phyloP scores from a whole-genome alignment of 805 yeast species.

The Hanseniaspora mollemarum region DNA sequence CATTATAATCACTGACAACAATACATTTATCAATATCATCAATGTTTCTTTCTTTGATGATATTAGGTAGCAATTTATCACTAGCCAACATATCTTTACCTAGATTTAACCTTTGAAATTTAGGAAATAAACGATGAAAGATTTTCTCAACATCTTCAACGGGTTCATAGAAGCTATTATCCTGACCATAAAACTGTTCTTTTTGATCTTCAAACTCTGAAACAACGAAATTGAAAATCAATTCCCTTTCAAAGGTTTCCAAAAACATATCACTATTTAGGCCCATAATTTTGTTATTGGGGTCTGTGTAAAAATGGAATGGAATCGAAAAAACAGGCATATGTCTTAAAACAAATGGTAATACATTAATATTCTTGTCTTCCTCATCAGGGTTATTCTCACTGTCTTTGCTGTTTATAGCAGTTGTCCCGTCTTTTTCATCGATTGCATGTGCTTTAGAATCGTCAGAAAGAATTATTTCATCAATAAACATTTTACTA shows the following conservation, averaged over 20 bases:
- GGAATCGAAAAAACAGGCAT: slow-evolving; percentile 58
- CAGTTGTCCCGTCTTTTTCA: neutral
- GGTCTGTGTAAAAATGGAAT: slow-evolving; percentile 29
- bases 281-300: neutral
- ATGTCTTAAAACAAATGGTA: slow-evolving; percentile 57
- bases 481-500: neutral
- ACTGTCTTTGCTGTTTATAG: neutral
- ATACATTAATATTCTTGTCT: slow-evolving; percentile 40
- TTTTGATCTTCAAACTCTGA: slow-evolving; percentile 46
- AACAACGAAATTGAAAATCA: slow-evolving; percentile 34
- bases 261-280: slow-evolving; percentile 2
- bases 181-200: neutral
- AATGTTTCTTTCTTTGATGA: neutral
- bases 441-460: neutral
- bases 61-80: neutral
- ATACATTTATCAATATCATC: neutral
- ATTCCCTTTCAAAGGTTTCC: slow-evolving; percentile 8
- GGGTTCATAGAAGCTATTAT: slow-evolving; percentile 3
- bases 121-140: slow-evolving; percentile 20
- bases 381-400: neutral
- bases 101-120: slow-evolving; percentile 4
- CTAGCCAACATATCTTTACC: slow-evolving; percentile 4
- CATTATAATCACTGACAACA: neutral
- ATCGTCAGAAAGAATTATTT: neutral
- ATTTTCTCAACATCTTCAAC: slow-evolving; percentile 22